These are phyloP conservation scores for Cucumis melo DNA, from an alignment of 306 rosid genomes.

Conservation along the genomic window DNA sequence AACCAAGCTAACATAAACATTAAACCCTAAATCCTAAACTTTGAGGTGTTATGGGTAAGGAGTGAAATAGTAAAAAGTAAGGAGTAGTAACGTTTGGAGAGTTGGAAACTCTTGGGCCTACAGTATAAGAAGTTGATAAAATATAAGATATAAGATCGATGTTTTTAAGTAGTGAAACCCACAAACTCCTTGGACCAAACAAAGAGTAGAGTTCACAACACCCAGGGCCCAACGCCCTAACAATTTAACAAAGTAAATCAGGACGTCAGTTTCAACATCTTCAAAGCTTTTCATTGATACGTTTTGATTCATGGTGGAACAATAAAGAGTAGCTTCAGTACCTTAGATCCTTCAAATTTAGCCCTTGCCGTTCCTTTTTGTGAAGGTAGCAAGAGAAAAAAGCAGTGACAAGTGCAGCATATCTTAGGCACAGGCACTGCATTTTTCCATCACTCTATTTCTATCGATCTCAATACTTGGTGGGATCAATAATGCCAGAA, in stretches of 20 bases:
- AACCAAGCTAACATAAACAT: background rate
- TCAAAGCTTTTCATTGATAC: background rate
- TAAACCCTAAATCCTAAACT: too few species aligned
- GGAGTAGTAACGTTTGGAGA: too few species aligned
- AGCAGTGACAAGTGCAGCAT: background rate
- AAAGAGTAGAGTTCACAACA: too few species aligned
- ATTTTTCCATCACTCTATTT: background rate
- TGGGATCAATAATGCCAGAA: background rate
- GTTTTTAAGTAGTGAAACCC: too few species aligned
- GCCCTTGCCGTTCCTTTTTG: background rate
- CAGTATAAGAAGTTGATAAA: too few species aligned
- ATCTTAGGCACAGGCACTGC: background rate
- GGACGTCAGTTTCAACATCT: background rate
- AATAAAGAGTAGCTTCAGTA: background rate
- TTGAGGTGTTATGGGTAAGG: too few species aligned
- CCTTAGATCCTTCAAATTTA: background rate
- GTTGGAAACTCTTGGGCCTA: too few species aligned
- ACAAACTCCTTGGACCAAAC: too few species aligned
- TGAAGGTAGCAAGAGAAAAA: background rate
- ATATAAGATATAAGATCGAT: too few species aligned
- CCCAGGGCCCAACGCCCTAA: too few species aligned
- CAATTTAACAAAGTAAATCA: background rate
- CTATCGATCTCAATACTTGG: background rate
- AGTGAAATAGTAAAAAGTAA: too few species aligned
- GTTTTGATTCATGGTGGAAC: background rate